These are phyloP conservation scores for Globisporangium spiculum DNA, from an alignment of 352 stramenopile species.

Conservation along the genomic window DNA sequence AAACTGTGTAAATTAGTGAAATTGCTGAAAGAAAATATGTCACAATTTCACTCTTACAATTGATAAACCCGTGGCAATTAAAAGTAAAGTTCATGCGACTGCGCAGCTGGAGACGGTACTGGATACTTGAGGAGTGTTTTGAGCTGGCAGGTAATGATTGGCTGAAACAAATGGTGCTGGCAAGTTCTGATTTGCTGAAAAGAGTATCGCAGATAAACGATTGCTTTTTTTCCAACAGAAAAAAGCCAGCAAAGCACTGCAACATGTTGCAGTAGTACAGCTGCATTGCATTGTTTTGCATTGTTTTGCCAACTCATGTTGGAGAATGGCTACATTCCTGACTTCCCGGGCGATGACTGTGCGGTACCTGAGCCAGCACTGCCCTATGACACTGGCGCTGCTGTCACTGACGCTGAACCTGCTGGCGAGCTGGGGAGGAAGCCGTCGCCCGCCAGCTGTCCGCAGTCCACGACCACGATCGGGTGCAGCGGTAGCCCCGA, in stretches of 20 bases:
- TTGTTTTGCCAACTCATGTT: background rate
- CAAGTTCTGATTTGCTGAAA: background rate
- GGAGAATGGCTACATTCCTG: background rate
- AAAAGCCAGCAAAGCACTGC: background rate
- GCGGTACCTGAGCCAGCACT: background rate
- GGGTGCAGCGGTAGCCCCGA: constrained; percentile 47
- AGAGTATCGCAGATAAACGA: background rate
- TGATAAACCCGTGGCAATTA: background rate
- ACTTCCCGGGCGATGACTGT: background rate
- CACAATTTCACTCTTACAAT: background rate
- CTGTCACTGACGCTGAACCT: constrained; percentile 19
- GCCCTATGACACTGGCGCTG: background rate
- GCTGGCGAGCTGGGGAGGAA: constrained; percentile 21
- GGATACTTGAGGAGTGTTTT: constrained; percentile 19
- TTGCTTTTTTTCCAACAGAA: background rate
- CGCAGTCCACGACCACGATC: constrained; percentile 57
- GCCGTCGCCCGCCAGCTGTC: constrained; percentile 47
- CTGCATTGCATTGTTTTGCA: background rate
- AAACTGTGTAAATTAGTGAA: background rate
- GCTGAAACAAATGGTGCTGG: constrained; percentile 22
- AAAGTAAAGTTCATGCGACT: background rate
- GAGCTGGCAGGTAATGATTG: constrained; percentile 57
- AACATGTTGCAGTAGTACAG: no score
- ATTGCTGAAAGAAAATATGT: no score
- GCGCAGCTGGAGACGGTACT: background rate